phyloP scores from a whole-genome alignment of 495 filamentous ascomycete genomes.

The Hypoxylon lienhwacheense region DNA sequence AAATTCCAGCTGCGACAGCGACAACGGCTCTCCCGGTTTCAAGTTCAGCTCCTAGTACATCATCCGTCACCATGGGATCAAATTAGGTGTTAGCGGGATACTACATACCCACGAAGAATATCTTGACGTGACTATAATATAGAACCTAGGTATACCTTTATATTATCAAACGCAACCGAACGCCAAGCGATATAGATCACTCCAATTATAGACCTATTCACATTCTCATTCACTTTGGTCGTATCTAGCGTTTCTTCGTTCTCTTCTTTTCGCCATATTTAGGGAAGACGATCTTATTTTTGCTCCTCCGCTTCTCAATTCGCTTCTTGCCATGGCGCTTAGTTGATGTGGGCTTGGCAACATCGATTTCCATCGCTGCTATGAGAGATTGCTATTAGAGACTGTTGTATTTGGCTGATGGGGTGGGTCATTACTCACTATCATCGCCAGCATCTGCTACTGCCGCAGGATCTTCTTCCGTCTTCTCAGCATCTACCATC shows the following conservation, averaged over 20 bases:
- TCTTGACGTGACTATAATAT: conserved; percentile 25
- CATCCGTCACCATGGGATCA: conserved; percentile 9
- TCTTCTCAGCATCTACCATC: conserved; percentile 38
- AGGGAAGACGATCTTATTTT: conserved; percentile 55
- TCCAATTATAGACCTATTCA: too few species aligned
- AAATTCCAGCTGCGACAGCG: background rate
- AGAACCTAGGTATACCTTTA: conserved; percentile 23
- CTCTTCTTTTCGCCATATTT: conserved; percentile 51
- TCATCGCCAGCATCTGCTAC: conserved; percentile 29
- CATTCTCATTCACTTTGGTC: background rate
- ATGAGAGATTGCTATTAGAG: conserved; percentile 21
- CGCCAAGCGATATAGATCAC: conserved; percentile 17
- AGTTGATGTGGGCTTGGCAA: conserved; percentile 34
- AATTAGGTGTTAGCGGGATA: conserved; percentile 5
- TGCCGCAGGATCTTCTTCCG: conserved; percentile 22
- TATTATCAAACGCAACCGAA: conserved; percentile 24
- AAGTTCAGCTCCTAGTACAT: background rate
- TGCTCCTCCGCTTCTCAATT: conserved; percentile 52
- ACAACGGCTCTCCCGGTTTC: background rate
- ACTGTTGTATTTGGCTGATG: background rate
- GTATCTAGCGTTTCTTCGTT: conserved; percentile 43
- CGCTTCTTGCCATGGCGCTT: conserved; percentile 44
- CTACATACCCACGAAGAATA: conserved; percentile 29
- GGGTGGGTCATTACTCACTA: conserved; percentile 35
- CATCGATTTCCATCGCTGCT: conserved; percentile 54